These are phyloP conservation scores for Cajanus cajan DNA, from an alignment of 306 rosid species.

Conservation along the genomic window DNA sequence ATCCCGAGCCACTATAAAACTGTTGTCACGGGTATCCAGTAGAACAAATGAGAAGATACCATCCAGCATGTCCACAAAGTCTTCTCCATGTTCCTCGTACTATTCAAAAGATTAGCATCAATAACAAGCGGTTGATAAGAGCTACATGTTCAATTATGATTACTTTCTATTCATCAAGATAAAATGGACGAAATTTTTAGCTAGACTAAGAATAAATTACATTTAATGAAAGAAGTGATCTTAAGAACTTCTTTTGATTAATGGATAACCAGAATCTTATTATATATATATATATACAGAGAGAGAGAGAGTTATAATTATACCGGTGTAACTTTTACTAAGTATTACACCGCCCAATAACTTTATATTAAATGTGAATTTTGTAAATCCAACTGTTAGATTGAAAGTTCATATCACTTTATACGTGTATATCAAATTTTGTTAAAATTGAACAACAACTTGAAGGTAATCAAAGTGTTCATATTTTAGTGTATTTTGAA, in stretches of 20 bases:
- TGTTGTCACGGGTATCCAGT: conserved; percentile 91
- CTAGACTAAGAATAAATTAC: background rate
- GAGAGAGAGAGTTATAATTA: too few relatives aligned
- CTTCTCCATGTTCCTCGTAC: conserved; percentile 92
- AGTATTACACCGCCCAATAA: too few relatives aligned
- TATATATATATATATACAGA: too few relatives aligned
- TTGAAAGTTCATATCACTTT: too few relatives aligned
- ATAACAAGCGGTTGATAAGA: background rate
- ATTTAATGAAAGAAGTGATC: background rate
- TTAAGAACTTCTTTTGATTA: background rate
- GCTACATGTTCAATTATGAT: background rate
- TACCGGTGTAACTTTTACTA: too few relatives aligned
- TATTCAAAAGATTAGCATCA: conserved; percentile 29
- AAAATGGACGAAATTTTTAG: background rate
- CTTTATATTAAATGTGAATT: too few relatives aligned
- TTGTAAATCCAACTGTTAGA: too few relatives aligned
- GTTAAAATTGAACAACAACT: too few relatives aligned
- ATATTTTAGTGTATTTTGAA: too few relatives aligned
- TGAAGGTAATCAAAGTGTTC: too few relatives aligned
- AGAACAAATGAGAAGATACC: conserved; percentile 91
- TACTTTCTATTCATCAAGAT: background rate
- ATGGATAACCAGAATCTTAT: background rate
- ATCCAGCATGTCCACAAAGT: conserved; percentile 84
- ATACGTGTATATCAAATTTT: too few relatives aligned
- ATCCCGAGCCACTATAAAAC: conserved; percentile 93